Evolutionary conservation across 2,329 filamentous ascomycete genomes (phyloP), one percentile per base, ranked within the genome.

Genomic region (Cytospora leucostoma): DNA sequence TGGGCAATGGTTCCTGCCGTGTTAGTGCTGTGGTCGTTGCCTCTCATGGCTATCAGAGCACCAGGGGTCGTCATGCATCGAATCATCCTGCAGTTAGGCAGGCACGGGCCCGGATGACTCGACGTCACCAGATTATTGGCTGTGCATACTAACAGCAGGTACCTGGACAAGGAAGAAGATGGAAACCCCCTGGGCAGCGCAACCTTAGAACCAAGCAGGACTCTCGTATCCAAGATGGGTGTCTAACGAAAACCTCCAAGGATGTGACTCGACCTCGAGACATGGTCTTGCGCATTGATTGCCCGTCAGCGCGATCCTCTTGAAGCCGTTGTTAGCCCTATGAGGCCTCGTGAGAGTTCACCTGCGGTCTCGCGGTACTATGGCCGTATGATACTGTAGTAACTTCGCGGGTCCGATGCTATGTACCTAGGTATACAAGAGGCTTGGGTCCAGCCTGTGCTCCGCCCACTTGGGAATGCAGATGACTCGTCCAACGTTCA

Each of bases 21-120:
- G 44, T 47, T 47, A 47, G 44, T 47, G 49, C 37, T 40, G 34
- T 57, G 54, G 61, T 37, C 61, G 34, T 52, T 59, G 34, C 35
- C 53, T 63, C 35, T 55, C n/a, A 37, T 38, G n/a, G 50, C 53
- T 33, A 34, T 33, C 34, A 44, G 21, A 56, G 47, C n/a, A 33
- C 44, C 59, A 62, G 55, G 62, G 38, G 37, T 59, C 12, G 49
- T 15, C 52, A 38, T 50, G 37, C 35, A 54, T 7, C 15, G 27
- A n/a, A 19, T 47, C 44, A 47, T 47, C 44, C n/a, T 21, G 12
- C 44, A 19, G 44, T 12, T 47, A 47, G 44, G 44, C 44, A 47
- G 44, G 21, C 44, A 47, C 11, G n/a, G 19, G 33, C 21, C 33
- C 59, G 56, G 63, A 40, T 65, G 63, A 60, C 58, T 54, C 58